Evolutionary conservation across 805 yeast genomes (phyloP).

Genomic region (Sugiyamaella americana): DNA sequence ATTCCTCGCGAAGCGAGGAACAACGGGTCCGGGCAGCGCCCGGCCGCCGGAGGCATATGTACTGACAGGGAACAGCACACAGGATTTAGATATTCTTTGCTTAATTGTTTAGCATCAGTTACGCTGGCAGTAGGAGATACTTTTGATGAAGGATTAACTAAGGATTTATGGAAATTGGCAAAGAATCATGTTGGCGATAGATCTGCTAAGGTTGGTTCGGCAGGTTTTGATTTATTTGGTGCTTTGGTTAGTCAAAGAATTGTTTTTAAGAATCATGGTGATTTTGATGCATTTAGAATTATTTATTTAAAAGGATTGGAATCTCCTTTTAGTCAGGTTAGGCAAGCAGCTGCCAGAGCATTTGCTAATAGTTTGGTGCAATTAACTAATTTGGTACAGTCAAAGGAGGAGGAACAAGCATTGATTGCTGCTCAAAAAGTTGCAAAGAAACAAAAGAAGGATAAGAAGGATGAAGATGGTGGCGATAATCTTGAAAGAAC

Average conservation of each 20-base stretch:
- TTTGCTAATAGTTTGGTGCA: conserved; percentile 24
- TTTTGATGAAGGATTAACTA: conserved; percentile 29
- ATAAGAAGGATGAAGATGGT: conserved; percentile 11
- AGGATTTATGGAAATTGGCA: conserved; percentile 31
- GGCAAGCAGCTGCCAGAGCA: conserved; percentile 29
- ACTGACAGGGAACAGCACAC: conserved; percentile 20
- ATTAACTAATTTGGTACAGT: conserved; percentile 11
- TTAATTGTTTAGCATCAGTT: conserved; percentile 22
- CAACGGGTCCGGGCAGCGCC: too few species aligned
- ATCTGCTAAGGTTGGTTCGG: conserved; percentile 27
- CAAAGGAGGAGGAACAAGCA: conserved; percentile 14
- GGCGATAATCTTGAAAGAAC: conserved; percentile 3
- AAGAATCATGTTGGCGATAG: conserved; percentile 24
- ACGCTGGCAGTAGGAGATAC: conserved; percentile 25
- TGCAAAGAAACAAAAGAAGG: background rate
- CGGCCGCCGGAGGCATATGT: too few species aligned
- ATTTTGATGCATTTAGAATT: conserved; percentile 25
- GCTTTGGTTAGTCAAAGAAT: conserved; percentile 22
- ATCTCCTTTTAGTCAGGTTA: conserved; percentile 20
- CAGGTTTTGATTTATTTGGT: conserved; percentile 27
- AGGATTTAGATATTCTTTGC: conserved; percentile 25
- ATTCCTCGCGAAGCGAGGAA: too few species aligned
- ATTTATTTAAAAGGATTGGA: conserved; percentile 25
- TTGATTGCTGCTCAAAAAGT: conserved; percentile 11
- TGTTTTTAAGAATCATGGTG: conserved; percentile 22